phyloP scores from a whole-genome alignment of 768 basidiomycete species.

The Cubamyces sp. region DNA sequence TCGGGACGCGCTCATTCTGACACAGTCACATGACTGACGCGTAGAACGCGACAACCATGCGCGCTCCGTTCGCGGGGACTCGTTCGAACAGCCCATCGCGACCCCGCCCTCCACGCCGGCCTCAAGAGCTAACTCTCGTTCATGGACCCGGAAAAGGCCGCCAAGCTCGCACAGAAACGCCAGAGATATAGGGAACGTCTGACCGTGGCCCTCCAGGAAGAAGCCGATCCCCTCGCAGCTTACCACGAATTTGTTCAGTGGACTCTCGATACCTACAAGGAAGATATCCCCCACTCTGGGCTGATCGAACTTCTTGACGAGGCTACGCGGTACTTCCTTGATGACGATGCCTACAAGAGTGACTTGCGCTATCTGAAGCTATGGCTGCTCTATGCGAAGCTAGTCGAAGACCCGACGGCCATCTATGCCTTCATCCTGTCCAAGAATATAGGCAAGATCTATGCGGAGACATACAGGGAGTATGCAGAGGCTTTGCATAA shows the following conservation, averaged over 20 bases:
- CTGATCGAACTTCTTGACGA: slow-evolving; percentile 83
- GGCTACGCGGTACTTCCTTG: slow-evolving; percentile 78
- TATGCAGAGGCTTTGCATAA: slow-evolving; percentile 82
- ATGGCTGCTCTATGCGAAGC: slow-evolving; percentile 86
- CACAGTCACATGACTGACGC: slow-evolving; percentile 24
- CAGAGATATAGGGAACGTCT: slow-evolving; percentile 43
- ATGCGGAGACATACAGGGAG: slow-evolving; percentile 87
- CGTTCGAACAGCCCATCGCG: slow-evolving; percentile 9
- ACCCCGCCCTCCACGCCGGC: background rate
- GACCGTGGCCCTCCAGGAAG: slow-evolving; percentile 61
- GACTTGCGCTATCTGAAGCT: slow-evolving; percentile 91
- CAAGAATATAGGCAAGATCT: slow-evolving; percentile 62
- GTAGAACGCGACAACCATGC: slow-evolving; percentile 20
- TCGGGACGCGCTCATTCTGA: background rate
- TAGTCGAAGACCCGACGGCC: slow-evolving; percentile 71
- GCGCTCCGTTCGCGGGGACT: slow-evolving; percentile 1
- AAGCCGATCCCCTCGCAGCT: slow-evolving; percentile 84
- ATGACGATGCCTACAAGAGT: slow-evolving; percentile 81
- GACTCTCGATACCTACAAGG: slow-evolving; percentile 81
- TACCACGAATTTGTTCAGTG: slow-evolving; percentile 90
- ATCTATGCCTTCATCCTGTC: slow-evolving; percentile 59
- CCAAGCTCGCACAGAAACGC: slow-evolving; percentile 29
- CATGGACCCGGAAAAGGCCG: slow-evolving; percentile 15
- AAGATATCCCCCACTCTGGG: slow-evolving; percentile 69
- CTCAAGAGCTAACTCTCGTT: background rate